These are phyloP conservation scores for Coemansia sp. DNA, from an alignment of 192 early-diverging fungal species.

Conservation along the genomic window DNA sequence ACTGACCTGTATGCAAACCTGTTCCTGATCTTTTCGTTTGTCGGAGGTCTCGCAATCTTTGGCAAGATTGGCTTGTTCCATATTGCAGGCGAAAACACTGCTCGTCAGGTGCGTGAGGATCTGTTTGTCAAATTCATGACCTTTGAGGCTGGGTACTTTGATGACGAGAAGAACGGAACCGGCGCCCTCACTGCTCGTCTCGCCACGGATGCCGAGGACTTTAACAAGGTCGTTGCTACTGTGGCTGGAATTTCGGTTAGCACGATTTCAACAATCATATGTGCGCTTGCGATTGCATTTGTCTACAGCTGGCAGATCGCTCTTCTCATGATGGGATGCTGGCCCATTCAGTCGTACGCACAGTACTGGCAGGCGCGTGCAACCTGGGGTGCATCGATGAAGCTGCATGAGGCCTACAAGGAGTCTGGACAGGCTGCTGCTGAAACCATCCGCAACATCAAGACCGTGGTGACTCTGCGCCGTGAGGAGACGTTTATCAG, in stretches of 20 bases:
- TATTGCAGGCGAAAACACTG: constrained; percentile 62
- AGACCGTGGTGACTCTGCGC: constrained; percentile 77
- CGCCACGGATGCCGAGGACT: constrained; percentile 63
- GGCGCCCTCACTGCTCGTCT: constrained; percentile 71
- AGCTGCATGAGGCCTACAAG: constrained; percentile 64
- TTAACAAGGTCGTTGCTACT: constrained; percentile 42
- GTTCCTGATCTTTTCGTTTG: constrained; percentile 51
- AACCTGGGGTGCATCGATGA: constrained; percentile 37
- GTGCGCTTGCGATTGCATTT: constrained; percentile 54
- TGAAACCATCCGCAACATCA: constrained; percentile 79
- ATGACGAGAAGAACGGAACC: constrained; percentile 63
- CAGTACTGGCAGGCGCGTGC: constrained; percentile 61
- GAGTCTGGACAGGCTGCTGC: constrained; percentile 67
- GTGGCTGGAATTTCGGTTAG: constrained; percentile 19
- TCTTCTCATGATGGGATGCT: constrained; percentile 61
- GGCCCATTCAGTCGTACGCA: constrained; percentile 66
- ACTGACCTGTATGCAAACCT: constrained; percentile 31
- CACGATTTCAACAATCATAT: constrained; percentile 23
- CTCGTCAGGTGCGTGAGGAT: constrained; percentile 58
- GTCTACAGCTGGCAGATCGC: constrained; percentile 58
- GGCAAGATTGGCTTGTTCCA: constrained; percentile 57
- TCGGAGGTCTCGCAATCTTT: constrained; percentile 54
- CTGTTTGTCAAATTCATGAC: constrained; percentile 64
- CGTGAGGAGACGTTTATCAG: constrained; percentile 52
- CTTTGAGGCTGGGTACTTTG: constrained; percentile 75